phyloP scores from a whole-genome alignment of 306 rosid genomes.

The Ziziphus jujuba region DNA sequence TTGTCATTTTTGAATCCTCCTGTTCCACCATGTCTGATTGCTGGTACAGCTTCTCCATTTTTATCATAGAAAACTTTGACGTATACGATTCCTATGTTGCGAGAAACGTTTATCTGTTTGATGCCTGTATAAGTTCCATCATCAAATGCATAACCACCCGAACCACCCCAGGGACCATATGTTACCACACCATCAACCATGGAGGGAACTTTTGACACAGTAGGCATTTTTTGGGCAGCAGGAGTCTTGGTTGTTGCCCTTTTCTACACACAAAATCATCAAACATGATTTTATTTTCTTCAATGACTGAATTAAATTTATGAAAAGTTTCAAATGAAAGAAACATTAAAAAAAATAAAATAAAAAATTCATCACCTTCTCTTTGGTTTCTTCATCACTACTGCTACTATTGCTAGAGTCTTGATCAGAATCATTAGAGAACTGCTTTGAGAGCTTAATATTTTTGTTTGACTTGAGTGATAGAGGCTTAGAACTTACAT shows the following conservation, averaged over 20 bases:
- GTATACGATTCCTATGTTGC: constrained; percentile 72
- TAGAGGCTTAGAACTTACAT: constrained; percentile 33
- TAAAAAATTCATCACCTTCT: constrained; percentile 38
- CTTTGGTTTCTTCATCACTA: constrained; percentile 28
- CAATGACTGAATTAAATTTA: too few relatives aligned
- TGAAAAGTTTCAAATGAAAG: not conserved
- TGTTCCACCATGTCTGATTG: constrained; percentile 67
- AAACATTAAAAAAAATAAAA: not conserved
- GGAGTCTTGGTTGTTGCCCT: not conserved
- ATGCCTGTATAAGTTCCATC: constrained; percentile 73
- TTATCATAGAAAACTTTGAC: constrained; percentile 67
- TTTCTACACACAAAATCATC: not conserved
- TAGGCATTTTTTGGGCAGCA: constrained; percentile 27
- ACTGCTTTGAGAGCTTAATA: constrained; percentile 26
- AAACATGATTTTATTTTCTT: not conserved
- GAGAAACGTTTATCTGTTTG: constrained; percentile 67
- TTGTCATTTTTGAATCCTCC: constrained; percentile 82
- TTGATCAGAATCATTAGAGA: constrained; percentile 29
- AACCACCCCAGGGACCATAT: constrained; percentile 91
- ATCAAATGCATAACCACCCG: constrained; percentile 62
- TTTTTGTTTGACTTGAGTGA: not conserved
- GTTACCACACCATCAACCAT: constrained; percentile 55
- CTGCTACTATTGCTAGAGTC: constrained; percentile 18
- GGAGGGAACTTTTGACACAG: constrained; percentile 36
- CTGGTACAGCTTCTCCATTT: constrained; percentile 70